Evolutionary conservation across 2,329 filamentous ascomycete genomes (phyloP).

Genomic region (Ophiobolus disseminans): DNA sequence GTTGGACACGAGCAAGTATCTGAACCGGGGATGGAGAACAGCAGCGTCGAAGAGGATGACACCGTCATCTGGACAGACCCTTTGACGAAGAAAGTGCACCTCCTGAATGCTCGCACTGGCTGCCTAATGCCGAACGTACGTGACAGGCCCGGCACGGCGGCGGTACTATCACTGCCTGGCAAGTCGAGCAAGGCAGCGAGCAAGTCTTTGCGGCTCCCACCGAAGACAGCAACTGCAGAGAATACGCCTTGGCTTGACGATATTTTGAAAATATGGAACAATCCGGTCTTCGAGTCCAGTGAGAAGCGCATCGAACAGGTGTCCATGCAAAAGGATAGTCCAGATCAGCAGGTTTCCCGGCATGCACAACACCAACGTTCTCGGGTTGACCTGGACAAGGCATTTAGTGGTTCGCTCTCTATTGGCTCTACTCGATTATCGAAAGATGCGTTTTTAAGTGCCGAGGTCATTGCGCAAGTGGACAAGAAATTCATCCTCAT

Average conservation of each 20-base stretch:
- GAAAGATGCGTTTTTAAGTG: constrained; percentile 59
- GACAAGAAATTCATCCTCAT: constrained; percentile 88
- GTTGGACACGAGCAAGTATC: not conserved
- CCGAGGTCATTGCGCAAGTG: constrained; percentile 79
- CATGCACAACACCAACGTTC: constrained; percentile 14
- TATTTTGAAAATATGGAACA: constrained; percentile 72
- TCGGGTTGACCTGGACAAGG: constrained; percentile 17
- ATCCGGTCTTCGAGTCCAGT: constrained; percentile 72
- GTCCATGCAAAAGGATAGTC: constrained; percentile 27
- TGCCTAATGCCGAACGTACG: constrained; percentile 38
- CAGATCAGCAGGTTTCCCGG: constrained; percentile 3
- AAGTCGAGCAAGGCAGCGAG: constrained; percentile 30
- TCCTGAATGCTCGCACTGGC: constrained; percentile 65
- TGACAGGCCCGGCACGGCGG: constrained; percentile 14
- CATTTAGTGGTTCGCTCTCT: constrained; percentile 36
- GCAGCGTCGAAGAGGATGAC: constrained; percentile 32
- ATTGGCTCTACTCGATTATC: constrained; percentile 58
- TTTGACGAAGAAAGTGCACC: constrained; percentile 58
- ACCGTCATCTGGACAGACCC: constrained; percentile 68
- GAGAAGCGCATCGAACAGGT: constrained; percentile 53
- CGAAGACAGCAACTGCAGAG: constrained; percentile 12
- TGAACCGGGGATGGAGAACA: not conserved
- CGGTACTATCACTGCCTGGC: not conserved
- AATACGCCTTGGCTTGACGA: constrained; percentile 63
- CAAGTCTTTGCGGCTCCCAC: constrained; percentile 43